phyloP scores from a whole-genome alignment of 225 moss, liverwort and hornwort species.

The Straminergon stramineum region DNA sequence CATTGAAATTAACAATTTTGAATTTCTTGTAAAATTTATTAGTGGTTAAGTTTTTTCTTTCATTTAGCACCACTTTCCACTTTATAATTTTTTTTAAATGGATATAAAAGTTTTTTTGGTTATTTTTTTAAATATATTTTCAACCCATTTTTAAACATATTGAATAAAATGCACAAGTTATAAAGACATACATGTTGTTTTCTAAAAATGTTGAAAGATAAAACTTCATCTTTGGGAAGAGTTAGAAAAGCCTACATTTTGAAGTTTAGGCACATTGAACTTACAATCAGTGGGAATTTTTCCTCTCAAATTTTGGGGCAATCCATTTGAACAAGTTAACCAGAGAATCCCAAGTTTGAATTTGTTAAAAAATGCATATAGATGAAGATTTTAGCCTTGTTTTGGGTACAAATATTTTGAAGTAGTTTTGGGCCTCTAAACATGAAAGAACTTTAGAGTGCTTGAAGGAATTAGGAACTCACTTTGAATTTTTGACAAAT shows the following conservation, averaged over 20 bases:
- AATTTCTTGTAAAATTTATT: not conserved
- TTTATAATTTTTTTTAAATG: not conserved
- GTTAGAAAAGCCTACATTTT: not conserved
- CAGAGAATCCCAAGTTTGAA: too few relatives aligned
- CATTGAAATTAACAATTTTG: not conserved
- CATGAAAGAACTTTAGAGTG: too few relatives aligned
- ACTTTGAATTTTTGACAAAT: not conserved
- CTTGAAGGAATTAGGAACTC: fast-evolving
- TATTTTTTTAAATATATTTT: not conserved
- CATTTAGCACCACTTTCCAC: fast-evolving
- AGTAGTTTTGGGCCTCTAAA: fast-evolving
- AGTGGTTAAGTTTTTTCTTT: not conserved
- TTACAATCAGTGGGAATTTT: fast-evolving
- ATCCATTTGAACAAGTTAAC: not conserved
- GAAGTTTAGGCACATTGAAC: not conserved
- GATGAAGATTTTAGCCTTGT: not conserved
- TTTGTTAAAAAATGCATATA: not conserved
- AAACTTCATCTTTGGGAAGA: not conserved
- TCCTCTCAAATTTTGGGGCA: fast-evolving
- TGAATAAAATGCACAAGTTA: fast-evolving
- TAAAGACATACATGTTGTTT: fast-evolving
- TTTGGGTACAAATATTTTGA: not conserved
- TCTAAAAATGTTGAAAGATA: not conserved
- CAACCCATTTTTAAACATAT: not conserved
- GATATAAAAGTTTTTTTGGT: not conserved